phyloP scores from a whole-genome alignment of 176 grass and related monocot species.

The Saccharum officinarum region DNA sequence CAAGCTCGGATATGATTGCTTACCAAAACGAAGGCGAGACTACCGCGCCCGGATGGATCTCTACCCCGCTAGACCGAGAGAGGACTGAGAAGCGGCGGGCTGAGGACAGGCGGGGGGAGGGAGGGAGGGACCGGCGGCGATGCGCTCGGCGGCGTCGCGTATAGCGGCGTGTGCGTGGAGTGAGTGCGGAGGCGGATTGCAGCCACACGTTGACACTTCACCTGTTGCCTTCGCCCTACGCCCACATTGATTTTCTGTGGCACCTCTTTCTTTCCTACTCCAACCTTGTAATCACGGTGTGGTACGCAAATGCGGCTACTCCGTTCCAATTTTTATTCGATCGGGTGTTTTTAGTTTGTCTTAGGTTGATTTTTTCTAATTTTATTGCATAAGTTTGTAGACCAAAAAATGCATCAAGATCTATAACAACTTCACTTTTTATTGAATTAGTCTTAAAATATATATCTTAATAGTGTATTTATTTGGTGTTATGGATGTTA shows the following conservation, averaged over 20 bases:
- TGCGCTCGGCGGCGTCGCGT: slow-evolving; percentile 5
- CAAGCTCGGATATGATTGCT: slow-evolving; percentile 12
- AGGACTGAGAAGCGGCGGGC: slow-evolving; percentile 1
- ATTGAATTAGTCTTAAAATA: neutral
- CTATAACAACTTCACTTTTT: neutral
- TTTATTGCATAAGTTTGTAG: neutral
- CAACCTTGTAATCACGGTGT: neutral
- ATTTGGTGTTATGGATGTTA: too few species aligned
- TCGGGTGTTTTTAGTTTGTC: neutral
- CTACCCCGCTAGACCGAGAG: neutral
- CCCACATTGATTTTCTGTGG: slow-evolving; percentile 25
- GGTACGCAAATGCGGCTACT: neutral
- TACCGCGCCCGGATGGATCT: neutral
- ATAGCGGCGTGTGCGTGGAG: slow-evolving; percentile 20
- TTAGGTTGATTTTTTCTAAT: neutral
- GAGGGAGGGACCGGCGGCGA: slow-evolving; percentile 5
- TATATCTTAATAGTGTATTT: too few species aligned
- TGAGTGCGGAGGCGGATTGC: slow-evolving; percentile 29
- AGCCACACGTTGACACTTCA: slow-evolving; percentile 37
- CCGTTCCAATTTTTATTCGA: neutral
- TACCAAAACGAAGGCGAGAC: neutral
- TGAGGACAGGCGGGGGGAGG: neutral
- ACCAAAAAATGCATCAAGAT: neutral
- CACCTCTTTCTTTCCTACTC: neutral
- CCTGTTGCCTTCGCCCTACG: slow-evolving; percentile 12